Evolutionary conservation across 148 eudicot species (phyloP), one percentile per base, ranked within the genome.

Genomic region (Camellia sinensis): DNA sequence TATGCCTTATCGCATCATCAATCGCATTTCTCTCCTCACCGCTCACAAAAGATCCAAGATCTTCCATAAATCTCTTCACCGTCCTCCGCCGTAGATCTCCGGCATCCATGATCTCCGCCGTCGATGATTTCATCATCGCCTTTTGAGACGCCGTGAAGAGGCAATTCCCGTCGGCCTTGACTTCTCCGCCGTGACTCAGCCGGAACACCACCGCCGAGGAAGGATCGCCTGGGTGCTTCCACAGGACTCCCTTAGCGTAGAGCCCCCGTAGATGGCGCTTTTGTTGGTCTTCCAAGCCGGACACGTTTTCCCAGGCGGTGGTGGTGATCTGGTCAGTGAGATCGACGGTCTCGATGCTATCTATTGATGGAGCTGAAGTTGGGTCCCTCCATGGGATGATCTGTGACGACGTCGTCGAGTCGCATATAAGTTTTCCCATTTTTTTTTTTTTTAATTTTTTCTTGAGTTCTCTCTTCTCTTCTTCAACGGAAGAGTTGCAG

Each of bases 141-240:
- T 74, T 88, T 71, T 80, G 78, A 29, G 89, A 84, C 73, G 98
- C 92, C 83, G 96, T 89, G 83, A 91, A 91, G 0, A 93, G 76
- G 41, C 98, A 95, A 82, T 95, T 95, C 3, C 98, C 98, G 87
- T 95, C 98, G 3, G 94, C 84, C 59, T 90, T 96, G 40, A 95
- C 98, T 19, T 93, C 92, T 2, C 98, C 98, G 44, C 96, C 98
- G 84, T 93, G 98, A 50, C 84, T 80, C 45, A 93, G 80, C 76
- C 90, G 75, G 85, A 95, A 93, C 1, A 95, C 92, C 41, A 89
- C 78, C 22, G 86, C 62, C 40, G 56, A 7, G n/a, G 75, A 41
- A 7, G 78, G 61, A 46, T 89, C 88, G 7, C 82, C 80, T 1
- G 91, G 90, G 74, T 88, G 92, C 82, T 88, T 92, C 98, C 98